Evolutionary conservation across 805 yeast genomes (phyloP).

Genomic region (Ogataea ganodermae): DNA sequence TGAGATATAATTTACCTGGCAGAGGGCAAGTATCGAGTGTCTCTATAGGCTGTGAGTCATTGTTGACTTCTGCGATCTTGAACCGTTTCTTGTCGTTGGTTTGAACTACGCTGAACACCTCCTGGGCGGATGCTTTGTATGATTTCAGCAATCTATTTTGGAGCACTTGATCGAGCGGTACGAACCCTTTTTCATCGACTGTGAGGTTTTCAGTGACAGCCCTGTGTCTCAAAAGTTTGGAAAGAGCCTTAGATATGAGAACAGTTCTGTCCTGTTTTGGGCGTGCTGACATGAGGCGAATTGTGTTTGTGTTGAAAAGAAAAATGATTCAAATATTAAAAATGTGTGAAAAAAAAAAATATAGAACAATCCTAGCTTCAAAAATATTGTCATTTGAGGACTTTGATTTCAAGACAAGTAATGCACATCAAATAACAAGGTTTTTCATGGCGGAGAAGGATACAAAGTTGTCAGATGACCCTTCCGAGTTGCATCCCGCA

Average conservation of each 20-base stretch:
- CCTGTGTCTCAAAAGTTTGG: constrained; percentile 83
- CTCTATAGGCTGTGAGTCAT: constrained; percentile 8
- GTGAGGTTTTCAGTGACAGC: constrained; percentile 67
- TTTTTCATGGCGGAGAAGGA: background rate
- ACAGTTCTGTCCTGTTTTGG: background rate
- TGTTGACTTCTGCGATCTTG: constrained; percentile 38
- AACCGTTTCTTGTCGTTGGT: constrained; percentile 74
- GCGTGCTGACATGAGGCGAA: background rate
- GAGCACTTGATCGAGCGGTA: constrained; percentile 54
- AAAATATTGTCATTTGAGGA: too few relatives aligned
- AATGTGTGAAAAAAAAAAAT: too few relatives aligned
- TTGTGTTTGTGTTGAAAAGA: background rate
- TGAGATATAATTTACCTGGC: constrained; percentile 33
- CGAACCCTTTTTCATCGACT: constrained; percentile 70
- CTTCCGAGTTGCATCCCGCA: background rate
- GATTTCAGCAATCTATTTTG: constrained; percentile 59
- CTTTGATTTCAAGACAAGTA: too few relatives aligned
- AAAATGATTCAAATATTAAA: background rate
- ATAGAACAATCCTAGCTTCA: too few relatives aligned
- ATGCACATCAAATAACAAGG: background rate
- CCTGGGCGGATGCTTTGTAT: constrained; percentile 54
- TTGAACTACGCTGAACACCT: constrained; percentile 60
- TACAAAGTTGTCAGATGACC: background rate
- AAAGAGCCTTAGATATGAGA: constrained; percentile 69
- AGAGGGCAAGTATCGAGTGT: constrained; percentile 2